Conservation (phyloP, 2,329 filamentous ascomycete genomes). For the Penicillium sp. region DNA sequence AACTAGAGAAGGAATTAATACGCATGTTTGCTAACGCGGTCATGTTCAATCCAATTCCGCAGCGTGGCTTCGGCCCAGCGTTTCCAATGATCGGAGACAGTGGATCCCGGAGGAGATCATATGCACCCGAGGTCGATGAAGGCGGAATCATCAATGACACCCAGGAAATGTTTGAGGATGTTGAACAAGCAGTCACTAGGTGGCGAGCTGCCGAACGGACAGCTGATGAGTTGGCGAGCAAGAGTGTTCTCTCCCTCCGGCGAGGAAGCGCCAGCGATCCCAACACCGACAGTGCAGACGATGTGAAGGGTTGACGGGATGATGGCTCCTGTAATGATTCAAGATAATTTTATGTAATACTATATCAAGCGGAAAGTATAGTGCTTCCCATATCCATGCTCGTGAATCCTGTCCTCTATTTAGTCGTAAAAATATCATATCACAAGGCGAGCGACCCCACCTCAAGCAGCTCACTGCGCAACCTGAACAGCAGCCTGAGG, state of each 20-base stretch:
- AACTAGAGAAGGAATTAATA: slow-evolving; percentile 90
- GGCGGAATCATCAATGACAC: slow-evolving; percentile 88
- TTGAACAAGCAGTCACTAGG: slow-evolving; percentile 76
- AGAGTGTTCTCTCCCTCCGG: slow-evolving; percentile 43
- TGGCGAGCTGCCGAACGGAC: slow-evolving; percentile 72
- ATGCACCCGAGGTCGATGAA: slow-evolving; percentile 73
- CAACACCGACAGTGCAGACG: slow-evolving; percentile 43
- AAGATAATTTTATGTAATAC: slow-evolving; percentile 26
- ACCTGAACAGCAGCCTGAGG: slow-evolving; percentile 19
- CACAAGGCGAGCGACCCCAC: background rate
- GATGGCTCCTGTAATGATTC: slow-evolving; percentile 26
- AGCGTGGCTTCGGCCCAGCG: slow-evolving; percentile 69
- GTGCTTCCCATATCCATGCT: slow-evolving; percentile 1
- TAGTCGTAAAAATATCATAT: background rate
- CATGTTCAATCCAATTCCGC: slow-evolving; percentile 93
- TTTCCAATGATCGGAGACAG: slow-evolving; percentile 58
- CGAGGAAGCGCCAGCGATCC: slow-evolving; percentile 44
- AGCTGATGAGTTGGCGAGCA: slow-evolving; percentile 44
- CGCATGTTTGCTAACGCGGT: slow-evolving; percentile 98
- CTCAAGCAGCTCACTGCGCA: slow-evolving; percentile 12
- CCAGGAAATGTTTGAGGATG: slow-evolving; percentile 85
- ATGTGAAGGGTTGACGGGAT: slow-evolving; percentile 37
- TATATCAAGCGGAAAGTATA: slow-evolving; percentile 17
- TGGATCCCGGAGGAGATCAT: slow-evolving; percentile 42
- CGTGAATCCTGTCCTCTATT: slow-evolving; percentile 3